Conservation (phyloP, 768 basidiomycete species). For the Psilocybe cyanescens region DNA sequence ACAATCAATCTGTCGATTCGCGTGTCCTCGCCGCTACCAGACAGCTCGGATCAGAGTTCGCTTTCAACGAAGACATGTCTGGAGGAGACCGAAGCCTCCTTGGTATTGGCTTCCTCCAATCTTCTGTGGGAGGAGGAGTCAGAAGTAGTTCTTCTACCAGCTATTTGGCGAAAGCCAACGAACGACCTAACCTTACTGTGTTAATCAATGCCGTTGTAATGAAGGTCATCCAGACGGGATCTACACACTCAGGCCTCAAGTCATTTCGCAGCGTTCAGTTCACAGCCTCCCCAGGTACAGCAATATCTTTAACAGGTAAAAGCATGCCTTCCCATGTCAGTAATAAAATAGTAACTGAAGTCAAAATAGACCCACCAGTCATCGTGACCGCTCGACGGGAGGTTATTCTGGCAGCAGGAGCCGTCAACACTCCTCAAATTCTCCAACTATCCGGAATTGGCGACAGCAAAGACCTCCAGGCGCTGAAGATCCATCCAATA, state of each 20-base stretch:
- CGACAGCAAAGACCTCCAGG: constrained; percentile 12
- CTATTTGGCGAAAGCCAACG: constrained; percentile 12
- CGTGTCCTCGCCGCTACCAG: constrained; percentile 26
- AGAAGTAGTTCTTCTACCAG: constrained; percentile 17
- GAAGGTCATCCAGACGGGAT: constrained; percentile 23
- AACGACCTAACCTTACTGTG: constrained; percentile 13
- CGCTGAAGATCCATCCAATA: constrained; percentile 12
- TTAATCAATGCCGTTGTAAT: constrained; percentile 16
- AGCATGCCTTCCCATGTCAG: neutral
- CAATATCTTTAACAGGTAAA: neutral
- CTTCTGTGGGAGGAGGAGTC: constrained; percentile 13
- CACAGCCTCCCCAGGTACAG: constrained; percentile 10
- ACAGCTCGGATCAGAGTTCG: constrained; percentile 31
- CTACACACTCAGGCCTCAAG: constrained; percentile 3
- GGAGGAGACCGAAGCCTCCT: constrained; percentile 16
- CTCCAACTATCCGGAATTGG: constrained; percentile 26
- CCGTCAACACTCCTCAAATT: constrained; percentile 23
- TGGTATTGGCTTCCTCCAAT: constrained; percentile 18
- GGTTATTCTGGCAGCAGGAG: constrained; percentile 22
- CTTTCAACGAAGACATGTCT: constrained; percentile 31
- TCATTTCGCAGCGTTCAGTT: constrained; percentile 28
- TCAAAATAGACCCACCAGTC: neutral
- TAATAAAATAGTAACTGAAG: neutral
- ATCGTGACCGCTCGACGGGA: constrained; percentile 16
- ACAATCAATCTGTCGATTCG: constrained; percentile 24